Evolutionary conservation across 2,329 filamentous ascomycete species (phyloP).

Genomic region (Cercospora zeina): DNA sequence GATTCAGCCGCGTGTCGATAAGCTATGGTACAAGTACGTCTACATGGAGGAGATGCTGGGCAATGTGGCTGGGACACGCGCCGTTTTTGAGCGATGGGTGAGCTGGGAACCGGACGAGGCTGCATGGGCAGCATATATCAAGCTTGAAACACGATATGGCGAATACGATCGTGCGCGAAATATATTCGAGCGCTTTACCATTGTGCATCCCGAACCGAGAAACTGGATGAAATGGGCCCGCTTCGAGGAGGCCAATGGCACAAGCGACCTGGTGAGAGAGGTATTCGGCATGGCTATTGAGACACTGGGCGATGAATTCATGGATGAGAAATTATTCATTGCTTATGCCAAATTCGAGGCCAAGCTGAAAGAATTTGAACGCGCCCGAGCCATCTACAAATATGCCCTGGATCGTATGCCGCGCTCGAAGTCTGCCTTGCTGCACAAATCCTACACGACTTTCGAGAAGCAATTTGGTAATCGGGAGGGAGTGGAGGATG

Average conservation of each 20-base stretch:
- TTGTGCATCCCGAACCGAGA: conserved; percentile 88
- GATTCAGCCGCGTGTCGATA: conserved; percentile 85
- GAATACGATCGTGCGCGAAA: conserved; percentile 87
- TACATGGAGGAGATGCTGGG: conserved; percentile 98
- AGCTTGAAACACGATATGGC: conserved; percentile 90
- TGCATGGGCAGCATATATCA: conserved; percentile 95
- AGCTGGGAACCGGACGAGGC: conserved; percentile 96
- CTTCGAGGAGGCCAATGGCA: conserved; percentile 95
- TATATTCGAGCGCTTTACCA: conserved; percentile 86
- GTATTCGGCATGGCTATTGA: conserved; percentile 89
- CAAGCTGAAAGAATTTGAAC: conserved; percentile 92
- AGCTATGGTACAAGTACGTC: conserved; percentile 99
- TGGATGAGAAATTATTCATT: conserved; percentile 94
- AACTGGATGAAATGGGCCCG: conserved; percentile 99
- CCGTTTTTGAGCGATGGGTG: conserved; percentile 98
- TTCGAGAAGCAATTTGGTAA: conserved; percentile 99
- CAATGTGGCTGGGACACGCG: conserved; percentile 85
- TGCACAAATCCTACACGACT: conserved; percentile 93
- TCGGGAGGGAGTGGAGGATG: conserved; percentile 87
- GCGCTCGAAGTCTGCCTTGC: conserved; percentile 75
- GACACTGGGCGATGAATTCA: conserved; percentile 87
- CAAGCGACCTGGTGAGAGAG: conserved; percentile 85
- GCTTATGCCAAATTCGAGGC: conserved; percentile 94
- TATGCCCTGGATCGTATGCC: conserved; percentile 91
- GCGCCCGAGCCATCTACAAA: conserved; percentile 92